These are phyloP conservation scores for Raffaelea ambrosiae DNA, from an alignment of 2,329 filamentous ascomycete genomes.

Conservation along the genomic window DNA sequence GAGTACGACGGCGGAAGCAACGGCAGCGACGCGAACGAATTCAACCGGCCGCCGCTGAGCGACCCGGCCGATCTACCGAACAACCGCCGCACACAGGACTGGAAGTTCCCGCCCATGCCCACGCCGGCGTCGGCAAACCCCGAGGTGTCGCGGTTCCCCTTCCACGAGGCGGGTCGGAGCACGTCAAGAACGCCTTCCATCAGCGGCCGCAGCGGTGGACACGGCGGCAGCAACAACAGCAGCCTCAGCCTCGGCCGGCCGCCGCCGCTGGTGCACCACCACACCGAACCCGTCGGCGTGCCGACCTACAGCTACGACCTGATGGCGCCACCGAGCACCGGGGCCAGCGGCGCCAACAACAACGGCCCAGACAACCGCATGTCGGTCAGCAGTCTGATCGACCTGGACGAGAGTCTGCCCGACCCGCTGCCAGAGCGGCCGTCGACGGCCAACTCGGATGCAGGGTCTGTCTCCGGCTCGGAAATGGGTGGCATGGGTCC, in stretches of 20 bases:
- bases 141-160: conserved; percentile 36
- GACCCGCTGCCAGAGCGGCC: conserved; percentile 45
- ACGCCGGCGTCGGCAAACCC: conserved; percentile 42
- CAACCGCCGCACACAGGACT: conserved; percentile 33
- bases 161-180: conserved; percentile 18
- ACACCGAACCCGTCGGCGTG: conserved; percentile 33
- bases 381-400: conserved; percentile 26
- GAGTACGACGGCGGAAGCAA: conserved; percentile 43
- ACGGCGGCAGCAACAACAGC: conserved; percentile 1
- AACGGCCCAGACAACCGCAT: conserved; percentile 21
- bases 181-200: neutral
- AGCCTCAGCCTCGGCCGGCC: conserved; percentile 12
- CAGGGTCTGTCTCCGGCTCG: conserved; percentile 45
- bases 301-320: conserved; percentile 29
- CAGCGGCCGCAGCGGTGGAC: neutral
- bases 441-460: conserved; percentile 53
- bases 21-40: conserved; percentile 34
- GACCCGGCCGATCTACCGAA: conserved; percentile 46
- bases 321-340: conserved; percentile 14
- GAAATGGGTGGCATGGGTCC: conserved; percentile 45
- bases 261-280: conserved; percentile 27
- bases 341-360: conserved; percentile 5
- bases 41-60: conserved; percentile 43
- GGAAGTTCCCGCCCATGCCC: conserved; percentile 42
- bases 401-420: conserved; percentile 26